Base-by-base conservation (phyloP, 352 stramenopile genomes). In the Phytopythium kandeliae region DNA sequence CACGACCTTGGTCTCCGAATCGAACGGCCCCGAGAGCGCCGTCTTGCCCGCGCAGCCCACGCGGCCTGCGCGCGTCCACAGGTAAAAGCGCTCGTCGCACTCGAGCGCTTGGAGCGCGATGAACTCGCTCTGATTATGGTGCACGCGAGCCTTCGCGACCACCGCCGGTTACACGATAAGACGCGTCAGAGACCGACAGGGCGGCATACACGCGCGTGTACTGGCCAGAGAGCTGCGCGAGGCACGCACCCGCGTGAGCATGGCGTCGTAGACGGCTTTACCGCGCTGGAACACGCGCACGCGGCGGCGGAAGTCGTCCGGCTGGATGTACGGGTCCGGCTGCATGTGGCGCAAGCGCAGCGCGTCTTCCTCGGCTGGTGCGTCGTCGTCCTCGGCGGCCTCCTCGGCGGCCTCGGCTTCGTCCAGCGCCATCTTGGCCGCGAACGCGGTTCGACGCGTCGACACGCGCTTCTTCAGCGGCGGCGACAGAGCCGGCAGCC, bases 121-220 rank as follows among this genome's bases (percentile, higher is more conserved):
- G 43, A 86, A 89, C 44, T 89, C 78, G 59, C 72, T 85, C 47
- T 80, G 65, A 49, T 82, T 71, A 47, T 82, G 60, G 45, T 79
- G 65, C 24, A 89, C 68, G 36, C 72, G 67, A 15, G 74, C 74
- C 77, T 86, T n/a, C n/a, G n/a, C n/a, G n/a, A n/a, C n/a, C n/a
- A n/a, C n/a, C n/a, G n/a, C n/a, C n/a, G 25, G 6, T 46, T 48
- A 30, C 38, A n/a, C 41, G 19, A 42, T 48, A 43, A n/a, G n/a
- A n/a, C n/a, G n/a, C n/a, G n/a, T n/a, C n/a, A n/a, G n/a, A n/a
- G n/a, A n/a, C n/a, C n/a, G n/a, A n/a, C n/a, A n/a, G n/a, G n/a
- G n/a, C n/a, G n/a, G n/a, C n/a, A n/a, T n/a, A n/a, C n/a, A n/a
- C n/a, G n/a, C n/a, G n/a, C n/a, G n/a, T n/a, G n/a, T n/a, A n/a